A percentile compares a stretch with the other conserved stretches of the same genome.
These are phyloP conservation scores for Exophiala viscosa DNA, from an alignment of 2,329 filamentous ascomycete species.

Conservation along the genomic window DNA sequence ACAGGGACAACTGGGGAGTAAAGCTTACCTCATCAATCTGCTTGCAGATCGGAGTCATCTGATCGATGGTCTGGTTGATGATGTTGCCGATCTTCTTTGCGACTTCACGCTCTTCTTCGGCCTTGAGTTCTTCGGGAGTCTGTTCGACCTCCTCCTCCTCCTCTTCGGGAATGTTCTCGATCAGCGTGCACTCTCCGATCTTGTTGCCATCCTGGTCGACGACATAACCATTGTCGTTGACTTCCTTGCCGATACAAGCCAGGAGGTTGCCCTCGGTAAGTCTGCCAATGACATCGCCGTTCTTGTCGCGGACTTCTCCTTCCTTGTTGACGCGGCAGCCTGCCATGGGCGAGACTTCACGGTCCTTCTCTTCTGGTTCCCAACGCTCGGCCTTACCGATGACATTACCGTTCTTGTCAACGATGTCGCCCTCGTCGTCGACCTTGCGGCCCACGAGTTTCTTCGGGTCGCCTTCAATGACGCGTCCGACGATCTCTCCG, in stretches of 20 bases:
- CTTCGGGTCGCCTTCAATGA: constrained; percentile 63
- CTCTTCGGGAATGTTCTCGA: constrained; percentile 53
- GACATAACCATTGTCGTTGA: constrained; percentile 52
- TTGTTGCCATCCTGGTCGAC: constrained; percentile 60
- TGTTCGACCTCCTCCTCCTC: constrained; percentile 41
- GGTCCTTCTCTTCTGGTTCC: constrained; percentile 56
- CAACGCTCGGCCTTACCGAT: constrained; percentile 67
- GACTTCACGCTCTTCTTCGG: constrained; percentile 68
- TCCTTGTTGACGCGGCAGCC: constrained; percentile 51
- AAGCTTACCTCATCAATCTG: constrained; percentile 71
- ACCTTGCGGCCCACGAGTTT: constrained; percentile 62
- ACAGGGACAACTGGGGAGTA: neutral
- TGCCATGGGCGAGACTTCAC: constrained; percentile 59
- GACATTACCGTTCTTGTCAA: constrained; percentile 64
- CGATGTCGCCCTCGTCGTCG: constrained; percentile 65
- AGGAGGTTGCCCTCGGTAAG: constrained; percentile 44
- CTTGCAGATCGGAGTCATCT: constrained; percentile 78
- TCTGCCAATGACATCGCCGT: constrained; percentile 46
- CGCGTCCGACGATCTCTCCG: constrained; percentile 55
- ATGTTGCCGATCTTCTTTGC: constrained; percentile 70
- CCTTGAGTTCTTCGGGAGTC: constrained; percentile 46
- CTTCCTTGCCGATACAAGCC: constrained; percentile 40
- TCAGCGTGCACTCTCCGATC: constrained; percentile 60
- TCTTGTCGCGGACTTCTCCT: constrained; percentile 45
- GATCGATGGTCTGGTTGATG: constrained; percentile 75